These are phyloP conservation scores for Glycine latifolia DNA, from an alignment of 306 rosid species.

Conservation along the genomic window DNA sequence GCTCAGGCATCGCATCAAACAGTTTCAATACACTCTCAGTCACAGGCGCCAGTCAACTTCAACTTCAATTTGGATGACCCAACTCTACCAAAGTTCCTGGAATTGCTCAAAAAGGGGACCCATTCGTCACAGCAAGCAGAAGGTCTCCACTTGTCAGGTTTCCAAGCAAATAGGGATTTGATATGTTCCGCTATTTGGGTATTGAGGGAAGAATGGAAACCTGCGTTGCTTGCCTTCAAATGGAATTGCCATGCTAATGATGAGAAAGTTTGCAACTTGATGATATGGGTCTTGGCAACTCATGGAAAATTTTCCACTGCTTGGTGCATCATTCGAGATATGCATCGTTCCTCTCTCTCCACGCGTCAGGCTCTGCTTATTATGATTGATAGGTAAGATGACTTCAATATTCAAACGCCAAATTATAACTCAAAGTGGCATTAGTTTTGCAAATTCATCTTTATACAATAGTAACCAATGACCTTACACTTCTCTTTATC, in stretches of 20 bases:
- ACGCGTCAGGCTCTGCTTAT: conserved; percentile 73
- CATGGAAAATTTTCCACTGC: conserved; percentile 72
- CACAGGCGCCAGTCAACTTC: conserved; percentile 49
- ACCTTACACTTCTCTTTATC: not conserved
- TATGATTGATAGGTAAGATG: conserved; percentile 90
- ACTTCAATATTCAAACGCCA: not conserved
- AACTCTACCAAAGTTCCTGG: conserved; percentile 53
- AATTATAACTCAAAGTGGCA: not conserved
- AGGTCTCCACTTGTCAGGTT: conserved; percentile 58
- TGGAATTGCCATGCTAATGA: conserved; percentile 55
- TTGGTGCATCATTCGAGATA: conserved; percentile 80
- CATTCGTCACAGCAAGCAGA: conserved; percentile 60
- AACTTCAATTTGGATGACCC: conserved; percentile 44
- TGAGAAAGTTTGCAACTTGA: conserved; percentile 70
- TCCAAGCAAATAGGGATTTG: conserved; percentile 52
- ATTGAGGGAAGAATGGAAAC: conserved; percentile 67
- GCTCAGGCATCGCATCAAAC: conserved; percentile 73
- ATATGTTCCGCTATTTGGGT: conserved; percentile 73
- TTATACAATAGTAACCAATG: not conserved
- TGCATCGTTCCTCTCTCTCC: conserved; percentile 67
- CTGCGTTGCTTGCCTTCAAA: conserved; percentile 70
- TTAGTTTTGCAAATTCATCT: conserved; percentile 6
- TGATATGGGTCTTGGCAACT: conserved; percentile 87
- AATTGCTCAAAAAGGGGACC: conserved; percentile 51
- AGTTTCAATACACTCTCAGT: conserved; percentile 46